Conservation (phyloP, 2,329 filamentous ascomycete genomes). For the Colletotrichum higginsianum region DNA sequence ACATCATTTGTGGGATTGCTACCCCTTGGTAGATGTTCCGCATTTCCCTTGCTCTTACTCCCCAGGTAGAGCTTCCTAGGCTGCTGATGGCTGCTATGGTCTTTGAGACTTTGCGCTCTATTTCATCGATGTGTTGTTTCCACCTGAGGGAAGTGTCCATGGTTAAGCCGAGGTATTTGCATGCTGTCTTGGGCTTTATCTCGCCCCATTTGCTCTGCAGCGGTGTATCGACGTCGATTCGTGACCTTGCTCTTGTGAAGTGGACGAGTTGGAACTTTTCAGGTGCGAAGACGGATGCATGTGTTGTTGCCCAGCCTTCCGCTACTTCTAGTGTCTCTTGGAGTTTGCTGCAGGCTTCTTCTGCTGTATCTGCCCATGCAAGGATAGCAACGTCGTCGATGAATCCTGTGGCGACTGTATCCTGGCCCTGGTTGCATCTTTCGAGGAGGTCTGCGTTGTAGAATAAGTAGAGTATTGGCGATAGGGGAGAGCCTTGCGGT, state of each 20-base stretch:
- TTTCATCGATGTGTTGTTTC: constrained; percentile 44
- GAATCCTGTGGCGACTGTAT: constrained; percentile 36
- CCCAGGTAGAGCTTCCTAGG: constrained; percentile 47
- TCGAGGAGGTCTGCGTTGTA: constrained; percentile 48
- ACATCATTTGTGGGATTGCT: constrained; percentile 47
- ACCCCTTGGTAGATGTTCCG: constrained; percentile 48
- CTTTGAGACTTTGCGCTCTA: constrained; percentile 44
- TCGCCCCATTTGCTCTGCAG: constrained; percentile 36
- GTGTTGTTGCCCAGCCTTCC: too few species aligned
- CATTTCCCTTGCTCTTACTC: constrained; percentile 45
- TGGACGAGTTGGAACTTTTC: constrained; percentile 47
- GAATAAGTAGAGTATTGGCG: constrained; percentile 48
- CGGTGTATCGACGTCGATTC: constrained; percentile 39
- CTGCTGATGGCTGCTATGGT: constrained; percentile 45
- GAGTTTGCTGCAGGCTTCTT: constrained; percentile 43
- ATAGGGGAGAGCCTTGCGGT: constrained; percentile 46
- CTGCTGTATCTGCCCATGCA: constrained; percentile 35
- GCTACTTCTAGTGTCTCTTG: constrained; percentile 17
- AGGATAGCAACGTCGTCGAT: constrained; percentile 42
- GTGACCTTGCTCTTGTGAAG: constrained; percentile 42
- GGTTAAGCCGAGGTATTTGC: constrained; percentile 45
- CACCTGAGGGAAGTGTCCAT: constrained; percentile 46
- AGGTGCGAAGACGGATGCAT: constrained; percentile 37
- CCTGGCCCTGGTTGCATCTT: constrained; percentile 20
- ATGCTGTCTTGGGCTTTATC: constrained; percentile 28